Conservation (phyloP, 2,329 filamentous ascomycete species). For the Laburnicola sp. region DNA sequence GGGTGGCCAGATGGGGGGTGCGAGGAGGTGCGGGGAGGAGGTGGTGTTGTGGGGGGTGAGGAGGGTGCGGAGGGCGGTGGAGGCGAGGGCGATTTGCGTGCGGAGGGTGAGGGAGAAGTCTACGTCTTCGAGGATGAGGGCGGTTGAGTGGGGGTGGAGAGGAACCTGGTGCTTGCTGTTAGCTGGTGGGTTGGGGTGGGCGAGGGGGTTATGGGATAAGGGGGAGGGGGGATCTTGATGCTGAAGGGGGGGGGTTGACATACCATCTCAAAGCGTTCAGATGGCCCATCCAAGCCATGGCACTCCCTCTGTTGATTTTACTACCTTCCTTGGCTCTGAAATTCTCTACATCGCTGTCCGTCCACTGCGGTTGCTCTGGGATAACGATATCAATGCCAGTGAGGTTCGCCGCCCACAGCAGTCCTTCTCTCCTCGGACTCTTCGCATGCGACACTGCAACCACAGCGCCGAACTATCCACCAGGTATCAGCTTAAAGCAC, state of each 20-base stretch:
- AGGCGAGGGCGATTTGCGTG: conserved; percentile 39
- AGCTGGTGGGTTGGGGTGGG: not conserved
- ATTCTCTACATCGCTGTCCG: conserved; percentile 34
- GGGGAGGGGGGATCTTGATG: not conserved
- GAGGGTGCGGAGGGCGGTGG: conserved; percentile 35
- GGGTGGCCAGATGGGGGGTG: not conserved
- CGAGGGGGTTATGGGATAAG: not conserved
- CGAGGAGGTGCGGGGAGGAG: conserved; percentile 17
- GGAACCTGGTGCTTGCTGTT: conserved; percentile 30
- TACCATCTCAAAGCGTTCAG: conserved; percentile 43
- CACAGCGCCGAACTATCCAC: conserved; percentile 43
- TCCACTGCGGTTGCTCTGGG: conserved; percentile 45
- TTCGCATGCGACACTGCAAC: conserved; percentile 43
- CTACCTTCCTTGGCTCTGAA: conserved; percentile 32
- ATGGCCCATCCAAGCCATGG: conserved; percentile 49
- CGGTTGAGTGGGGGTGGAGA: conserved; percentile 37
- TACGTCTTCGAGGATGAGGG: conserved; percentile 47
- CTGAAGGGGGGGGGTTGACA: not conserved
- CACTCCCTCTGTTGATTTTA: conserved; percentile 41
- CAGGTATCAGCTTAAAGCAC: not conserved
- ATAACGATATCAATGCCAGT: conserved; percentile 45
- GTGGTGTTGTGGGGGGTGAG: conserved; percentile 23
- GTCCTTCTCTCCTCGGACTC: conserved; percentile 39
- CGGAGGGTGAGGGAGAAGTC: conserved; percentile 47
- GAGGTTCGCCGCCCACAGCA: conserved; percentile 45